Percentiles rank a stretch among this genome's conserved stretches.
phyloP scores from a whole-genome alignment of 2,329 filamentous ascomycete genomes.

The Verticillium zaregamsianum region DNA sequence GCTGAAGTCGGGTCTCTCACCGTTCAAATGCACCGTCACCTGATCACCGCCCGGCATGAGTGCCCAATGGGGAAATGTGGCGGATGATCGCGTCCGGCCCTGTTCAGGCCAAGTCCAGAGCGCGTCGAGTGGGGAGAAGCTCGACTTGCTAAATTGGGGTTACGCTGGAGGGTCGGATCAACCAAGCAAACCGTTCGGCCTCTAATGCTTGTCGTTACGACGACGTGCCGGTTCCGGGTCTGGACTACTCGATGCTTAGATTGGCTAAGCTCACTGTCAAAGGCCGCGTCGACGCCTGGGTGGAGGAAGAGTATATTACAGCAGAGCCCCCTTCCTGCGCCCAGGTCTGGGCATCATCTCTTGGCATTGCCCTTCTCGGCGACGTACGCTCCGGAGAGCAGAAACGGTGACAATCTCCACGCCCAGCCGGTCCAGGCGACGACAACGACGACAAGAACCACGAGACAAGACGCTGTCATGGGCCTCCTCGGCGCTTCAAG shows the following conservation, averaged over 20 bases:
- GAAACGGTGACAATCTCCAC: neutral
- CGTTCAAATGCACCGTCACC: neutral
- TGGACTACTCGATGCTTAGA: slow-evolving; percentile 1
- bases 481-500: neutral
- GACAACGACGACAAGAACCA: neutral
- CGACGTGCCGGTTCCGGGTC: neutral
- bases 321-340: neutral
- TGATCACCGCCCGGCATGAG: neutral
- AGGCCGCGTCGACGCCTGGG: neutral
- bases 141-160: neutral
- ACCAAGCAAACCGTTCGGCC: neutral
- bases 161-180: neutral
- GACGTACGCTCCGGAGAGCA: neutral
- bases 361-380: neutral
- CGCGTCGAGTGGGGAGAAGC: neutral
- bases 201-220: neutral
- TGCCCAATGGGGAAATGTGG: slow-evolving; percentile 1
- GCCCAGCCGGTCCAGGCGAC: neutral
- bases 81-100: slow-evolving; percentile 2
- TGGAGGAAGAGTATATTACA: neutral
- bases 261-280: neutral
- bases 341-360: neutral
- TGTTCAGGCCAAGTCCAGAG: neutral
- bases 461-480: neutral
- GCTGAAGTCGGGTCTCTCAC: neutral